Evolutionary conservation across 352 stramenopile species (phyloP).

Genomic region (Phytophthora niederhauseri): DNA sequence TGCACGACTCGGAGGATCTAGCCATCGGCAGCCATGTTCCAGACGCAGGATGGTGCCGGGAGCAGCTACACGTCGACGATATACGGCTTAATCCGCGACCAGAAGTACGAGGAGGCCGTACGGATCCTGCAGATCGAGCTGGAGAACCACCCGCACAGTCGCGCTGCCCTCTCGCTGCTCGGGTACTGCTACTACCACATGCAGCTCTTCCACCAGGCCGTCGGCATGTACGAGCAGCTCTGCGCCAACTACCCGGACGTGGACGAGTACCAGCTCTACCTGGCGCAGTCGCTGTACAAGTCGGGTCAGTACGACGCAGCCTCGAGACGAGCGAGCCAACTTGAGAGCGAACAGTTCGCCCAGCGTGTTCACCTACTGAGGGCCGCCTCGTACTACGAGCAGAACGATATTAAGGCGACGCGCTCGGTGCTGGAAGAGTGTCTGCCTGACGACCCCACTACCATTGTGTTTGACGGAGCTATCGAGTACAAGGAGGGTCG

Average conservation of each 20-base stretch:
- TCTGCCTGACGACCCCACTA: conserved; percentile 92
- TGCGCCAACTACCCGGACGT: conserved; percentile 93
- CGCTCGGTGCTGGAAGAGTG: conserved; percentile 93
- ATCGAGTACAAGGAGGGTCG: conserved; percentile 90
- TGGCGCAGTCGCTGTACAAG: conserved; percentile 96
- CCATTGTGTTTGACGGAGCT: conserved; percentile 83
- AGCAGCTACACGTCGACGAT: conserved; percentile 94
- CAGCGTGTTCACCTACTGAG: conserved; percentile 89
- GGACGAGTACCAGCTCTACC: conserved; percentile 96
- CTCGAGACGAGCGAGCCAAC: conserved; percentile 79
- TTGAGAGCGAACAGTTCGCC: conserved; percentile 87
- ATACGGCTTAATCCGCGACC: conserved; percentile 95
- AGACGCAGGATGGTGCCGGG: conserved; percentile 59
- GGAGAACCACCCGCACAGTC: conserved; percentile 93
- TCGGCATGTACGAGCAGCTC: conserved; percentile 96
- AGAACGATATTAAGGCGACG: conserved; percentile 94
- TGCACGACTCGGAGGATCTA: background rate
- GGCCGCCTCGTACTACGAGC: conserved; percentile 95
- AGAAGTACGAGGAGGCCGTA: conserved; percentile 95
- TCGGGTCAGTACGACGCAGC: conserved; percentile 80
- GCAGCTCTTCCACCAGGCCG: conserved; percentile 92
- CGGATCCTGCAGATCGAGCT: conserved; percentile 92
- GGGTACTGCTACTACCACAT: conserved; percentile 98
- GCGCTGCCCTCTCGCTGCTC: conserved; percentile 94
- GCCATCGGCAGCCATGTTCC: conserved; percentile 48